A percentile compares a stretch with the other conserved stretches of the same genome.
These are phyloP conservation scores for Chytriomyces confervae DNA, from an alignment of 192 early-diverging fungal genomes.

Conservation along the genomic window DNA sequence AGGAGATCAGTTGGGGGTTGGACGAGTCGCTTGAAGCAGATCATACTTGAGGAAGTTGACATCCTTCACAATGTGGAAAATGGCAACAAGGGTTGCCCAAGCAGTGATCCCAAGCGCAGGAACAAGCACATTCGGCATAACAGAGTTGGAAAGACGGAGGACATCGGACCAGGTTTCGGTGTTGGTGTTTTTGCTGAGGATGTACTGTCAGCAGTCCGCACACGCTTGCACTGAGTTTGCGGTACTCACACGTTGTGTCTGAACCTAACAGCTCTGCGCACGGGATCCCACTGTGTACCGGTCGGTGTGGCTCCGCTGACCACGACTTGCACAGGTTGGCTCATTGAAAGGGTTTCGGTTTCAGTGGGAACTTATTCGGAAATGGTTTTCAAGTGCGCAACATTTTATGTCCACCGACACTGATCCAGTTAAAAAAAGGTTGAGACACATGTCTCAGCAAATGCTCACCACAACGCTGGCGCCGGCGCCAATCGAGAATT, in stretches of 20 bases:
- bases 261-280: not conserved
- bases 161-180: conserved; percentile 20
- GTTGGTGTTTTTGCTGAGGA: not conserved
- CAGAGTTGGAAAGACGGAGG: not conserved
- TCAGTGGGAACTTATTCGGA: no score
- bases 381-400: no score
- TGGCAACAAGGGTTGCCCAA: conserved; percentile 13
- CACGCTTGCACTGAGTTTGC: not conserved
- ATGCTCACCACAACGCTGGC: conserved; percentile 8
- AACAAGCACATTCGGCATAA: conserved; percentile 20
- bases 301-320: not conserved
- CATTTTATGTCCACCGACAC: no score
- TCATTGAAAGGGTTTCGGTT: no score
- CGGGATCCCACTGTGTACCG: not conserved
- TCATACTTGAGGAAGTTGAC: conserved; percentile 20
- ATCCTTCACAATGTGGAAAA: conserved; percentile 14
- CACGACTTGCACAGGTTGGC: not conserved
- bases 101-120: not conserved
- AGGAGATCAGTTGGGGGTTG: not conserved
- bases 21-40: not conserved
- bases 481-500: conserved; percentile 34
- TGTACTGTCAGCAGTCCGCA: not conserved
- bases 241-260: not conserved
- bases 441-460: not conserved
- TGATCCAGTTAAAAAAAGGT: no score